These are phyloP conservation scores for Aotearoamyces nothofagi DNA, from an alignment of 2,329 filamentous ascomycete species.

Conservation along the genomic window DNA sequence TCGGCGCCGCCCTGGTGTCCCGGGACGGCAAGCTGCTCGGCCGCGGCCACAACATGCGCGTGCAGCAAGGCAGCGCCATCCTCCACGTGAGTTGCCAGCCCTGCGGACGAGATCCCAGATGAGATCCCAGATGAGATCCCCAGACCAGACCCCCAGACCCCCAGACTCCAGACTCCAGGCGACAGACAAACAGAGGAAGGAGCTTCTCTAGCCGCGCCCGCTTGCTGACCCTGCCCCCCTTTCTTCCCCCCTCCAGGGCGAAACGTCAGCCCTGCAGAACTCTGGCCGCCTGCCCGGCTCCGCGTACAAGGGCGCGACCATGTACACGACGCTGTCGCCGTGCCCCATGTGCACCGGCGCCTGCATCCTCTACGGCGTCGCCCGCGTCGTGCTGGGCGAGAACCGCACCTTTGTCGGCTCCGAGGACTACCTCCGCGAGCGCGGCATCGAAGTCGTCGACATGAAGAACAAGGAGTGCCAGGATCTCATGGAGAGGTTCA, in stretches of 20 bases:
- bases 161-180: too few species aligned
- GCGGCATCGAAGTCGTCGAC: conserved; percentile 61
- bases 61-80: conserved; percentile 56
- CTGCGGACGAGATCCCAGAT: too few species aligned
- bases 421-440: conserved; percentile 51
- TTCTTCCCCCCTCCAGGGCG: too few species aligned
- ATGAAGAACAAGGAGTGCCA: conserved; percentile 49
- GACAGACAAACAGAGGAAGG: too few species aligned
- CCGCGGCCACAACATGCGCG: conserved; percentile 59
- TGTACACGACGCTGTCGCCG: conserved; percentile 69
- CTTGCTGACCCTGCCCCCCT: too few species aligned
- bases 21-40: conserved; percentile 56
- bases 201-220: too few species aligned
- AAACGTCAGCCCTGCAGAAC: conserved; percentile 62
- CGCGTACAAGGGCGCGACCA: conserved; percentile 57
- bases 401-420: conserved; percentile 62
- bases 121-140: too few species aligned
- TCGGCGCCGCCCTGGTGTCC: conserved; percentile 44
- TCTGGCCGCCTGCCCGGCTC: conserved; percentile 56
- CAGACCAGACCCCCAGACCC: too few species aligned
- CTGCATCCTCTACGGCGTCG: conserved; percentile 61
- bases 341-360: conserved; percentile 74
- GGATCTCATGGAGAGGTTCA: conserved; percentile 57
- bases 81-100: conserved; percentile 54
- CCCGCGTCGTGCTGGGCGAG: conserved; percentile 62